Evolutionary conservation across 1,139 yeast species (phyloP).

Genomic region (Debaryomyces robertsiae): DNA sequence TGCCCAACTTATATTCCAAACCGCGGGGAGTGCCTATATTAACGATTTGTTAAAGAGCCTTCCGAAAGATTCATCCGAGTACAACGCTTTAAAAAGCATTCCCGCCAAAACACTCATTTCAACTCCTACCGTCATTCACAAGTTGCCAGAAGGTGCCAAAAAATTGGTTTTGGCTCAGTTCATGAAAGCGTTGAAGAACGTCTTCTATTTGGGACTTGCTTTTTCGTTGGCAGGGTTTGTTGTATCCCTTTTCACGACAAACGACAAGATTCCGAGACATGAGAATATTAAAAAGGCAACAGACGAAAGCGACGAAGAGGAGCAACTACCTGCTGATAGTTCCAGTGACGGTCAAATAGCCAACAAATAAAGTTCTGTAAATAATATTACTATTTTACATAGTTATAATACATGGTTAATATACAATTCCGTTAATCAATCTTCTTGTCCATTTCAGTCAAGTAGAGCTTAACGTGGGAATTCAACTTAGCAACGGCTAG

Average conservation of each 20-base stretch:
- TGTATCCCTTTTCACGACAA: constrained; percentile 37
- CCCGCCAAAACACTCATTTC: constrained; percentile 27
- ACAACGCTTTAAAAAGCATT: constrained; percentile 19
- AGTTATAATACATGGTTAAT: constrained; percentile 7
- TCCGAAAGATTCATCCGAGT: constrained; percentile 19
- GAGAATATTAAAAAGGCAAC: constrained; percentile 24
- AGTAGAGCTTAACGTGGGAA: constrained; percentile 45
- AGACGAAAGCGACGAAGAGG: constrained; percentile 12
- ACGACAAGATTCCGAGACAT: constrained; percentile 40
- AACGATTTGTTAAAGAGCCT: constrained; percentile 12
- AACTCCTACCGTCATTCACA: constrained; percentile 31
- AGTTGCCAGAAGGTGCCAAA: constrained; percentile 27
- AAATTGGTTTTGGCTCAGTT: constrained; percentile 29
- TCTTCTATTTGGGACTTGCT: constrained; percentile 44
- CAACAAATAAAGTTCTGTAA: background rate
- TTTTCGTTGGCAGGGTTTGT: constrained; percentile 33
- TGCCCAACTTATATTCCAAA: constrained; percentile 49
- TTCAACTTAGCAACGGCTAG: constrained; percentile 57
- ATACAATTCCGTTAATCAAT: constrained; percentile 6
- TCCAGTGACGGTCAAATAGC: background rate
- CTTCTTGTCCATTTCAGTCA: constrained; percentile 21
- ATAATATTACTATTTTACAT: constrained; percentile 4
- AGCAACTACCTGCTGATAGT: background rate
- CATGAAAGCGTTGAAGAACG: constrained; percentile 42
- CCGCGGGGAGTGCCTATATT: constrained; percentile 29